These are phyloP conservation scores for Phlegmacium glaucopus DNA, from an alignment of 768 basidiomycete species.

Conservation along the genomic window DNA sequence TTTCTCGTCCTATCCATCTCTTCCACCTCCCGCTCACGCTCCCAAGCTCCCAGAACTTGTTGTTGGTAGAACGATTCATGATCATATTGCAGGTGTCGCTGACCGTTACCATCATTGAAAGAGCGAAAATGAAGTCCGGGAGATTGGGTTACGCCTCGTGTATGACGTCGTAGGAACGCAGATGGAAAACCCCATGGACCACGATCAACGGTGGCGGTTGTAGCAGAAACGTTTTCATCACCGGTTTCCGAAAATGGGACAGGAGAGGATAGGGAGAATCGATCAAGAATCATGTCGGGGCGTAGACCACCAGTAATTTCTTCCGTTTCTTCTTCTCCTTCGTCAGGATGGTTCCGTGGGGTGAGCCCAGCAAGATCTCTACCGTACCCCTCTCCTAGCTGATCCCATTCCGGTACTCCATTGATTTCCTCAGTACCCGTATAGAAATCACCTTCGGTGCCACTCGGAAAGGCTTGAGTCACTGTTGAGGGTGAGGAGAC, in stretches of 20 bases:
- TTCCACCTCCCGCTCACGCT: constrained; percentile 14
- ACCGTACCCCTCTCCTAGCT: too few relatives aligned
- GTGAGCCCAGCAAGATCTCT: too few relatives aligned
- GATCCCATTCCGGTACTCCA: background rate
- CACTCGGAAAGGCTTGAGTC: background rate
- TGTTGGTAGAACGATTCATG: constrained; percentile 20
- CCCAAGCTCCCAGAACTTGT: constrained; percentile 19
- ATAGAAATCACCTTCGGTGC: background rate
- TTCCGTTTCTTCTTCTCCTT: background rate
- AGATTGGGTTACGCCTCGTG: too few relatives aligned
- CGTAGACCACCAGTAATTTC: background rate
- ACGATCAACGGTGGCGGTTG: background rate
- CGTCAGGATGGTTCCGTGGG: background rate
- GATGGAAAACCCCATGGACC: too few relatives aligned
- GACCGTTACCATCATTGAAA: too few relatives aligned
- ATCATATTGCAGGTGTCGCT: background rate
- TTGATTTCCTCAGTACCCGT: constrained; percentile 8
- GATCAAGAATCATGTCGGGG: constrained; percentile 10
- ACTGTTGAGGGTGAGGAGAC: constrained; percentile 2
- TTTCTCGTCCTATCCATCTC: constrained; percentile 2
- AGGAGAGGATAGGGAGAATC: constrained; percentile 12
- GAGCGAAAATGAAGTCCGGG: too few relatives aligned
- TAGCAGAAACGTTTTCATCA: background rate
- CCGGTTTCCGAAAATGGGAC: constrained; percentile 8
- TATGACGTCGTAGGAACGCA: too few relatives aligned